Evolutionary conservation across 805 yeast genomes (phyloP), one percentile per base, ranked within the genome.

Genomic region (Candida rishiriensis): DNA sequence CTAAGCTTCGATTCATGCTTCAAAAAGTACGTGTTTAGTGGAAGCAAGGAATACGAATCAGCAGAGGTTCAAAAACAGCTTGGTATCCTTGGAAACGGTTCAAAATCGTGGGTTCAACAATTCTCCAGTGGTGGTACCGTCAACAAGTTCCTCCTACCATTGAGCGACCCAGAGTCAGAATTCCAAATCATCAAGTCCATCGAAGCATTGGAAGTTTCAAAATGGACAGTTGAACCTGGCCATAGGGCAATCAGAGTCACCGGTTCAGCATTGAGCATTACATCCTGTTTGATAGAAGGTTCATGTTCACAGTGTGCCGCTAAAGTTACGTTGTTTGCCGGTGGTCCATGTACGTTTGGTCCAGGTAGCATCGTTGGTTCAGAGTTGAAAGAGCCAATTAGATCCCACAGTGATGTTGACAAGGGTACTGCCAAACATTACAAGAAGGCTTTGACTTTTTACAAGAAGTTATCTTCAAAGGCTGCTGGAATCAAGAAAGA

Each of bases 391-490:
- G 99, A 93, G 67, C 97, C 99, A 39, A 85, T 93, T 56, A 81
- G 99, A 72, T 93, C 99, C 9, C 99, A 93, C 68, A 88, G 86
- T 59, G 99, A 93, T 64, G 87, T 93, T 53, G 98, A 93, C 64
- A 83, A 89, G 53, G 97, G 91, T 57, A 67, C 76, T 40, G 95
- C 96, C 44, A 83, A 83, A 60, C 96, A 89, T 63, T 87, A 81
- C 70, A 84, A 86, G 59, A 87, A 86, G 64, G 95, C 97, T 10
- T 77, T 76, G 55, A 83, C 87, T 64, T 89, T 80, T 60, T 90
- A 89, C 65, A 90, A 85, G 50, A 69, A 73, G 33, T 63, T 90
- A 38, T 85, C 95, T 33, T 75, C 78, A 36, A 83, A 82, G 53
- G 87, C 87, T 32, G 78, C 91, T 39, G 74, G 75, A 53, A 39